Evolutionary conservation across 2,329 filamentous ascomycete species (phyloP), one percentile per base, ranked within the genome.

Genomic region (Colletotrichum spaethianum): DNA sequence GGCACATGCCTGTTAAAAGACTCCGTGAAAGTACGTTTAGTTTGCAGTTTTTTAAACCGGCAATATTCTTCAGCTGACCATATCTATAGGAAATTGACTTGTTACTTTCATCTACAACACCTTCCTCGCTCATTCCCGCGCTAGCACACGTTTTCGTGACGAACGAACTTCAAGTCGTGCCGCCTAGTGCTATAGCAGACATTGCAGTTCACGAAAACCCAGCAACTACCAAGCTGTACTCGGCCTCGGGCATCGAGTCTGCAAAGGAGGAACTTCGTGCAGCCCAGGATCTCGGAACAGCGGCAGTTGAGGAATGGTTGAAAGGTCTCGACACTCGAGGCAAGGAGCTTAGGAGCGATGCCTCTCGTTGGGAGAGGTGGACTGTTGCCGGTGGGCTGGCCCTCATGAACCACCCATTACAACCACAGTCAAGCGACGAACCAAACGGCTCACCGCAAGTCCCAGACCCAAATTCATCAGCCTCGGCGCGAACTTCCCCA

Each of bases 281-380:
- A 6, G 93, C 91, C 65, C 89, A 90, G 75, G 82, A 84, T n/a
- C 86, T 94, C 75, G 93, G 93, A n/a, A 76, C 86, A 55, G 91
- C 91, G 52, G 89, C 92, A 14, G 87, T 89, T 4, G 92, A 94
- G 75, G 93, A 95, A 80, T 96, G 94, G 93, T 85, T 91, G 38
- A 95, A 95, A 81, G 93, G 93, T 12, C 86, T 96, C 4, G 88
- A 91, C 53, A 84, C 83, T 36, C 87, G 89, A 70, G 92, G 93
- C 12, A 89, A 89, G 75, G 86, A 90, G 70, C 82, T 86, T 60
- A 87, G 90, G 75, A 86, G 84, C 14, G 90, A 93, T 78, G 87
- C 89, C 38, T 86, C 89, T 36, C 89, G 92, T 61, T 96, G 93
- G 92, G 93, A 95, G 78, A 92, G 91, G 76, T 96, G 93, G 90